phyloP scores from a whole-genome alignment of 768 basidiomycete species.

The Leccinum broughii region DNA sequence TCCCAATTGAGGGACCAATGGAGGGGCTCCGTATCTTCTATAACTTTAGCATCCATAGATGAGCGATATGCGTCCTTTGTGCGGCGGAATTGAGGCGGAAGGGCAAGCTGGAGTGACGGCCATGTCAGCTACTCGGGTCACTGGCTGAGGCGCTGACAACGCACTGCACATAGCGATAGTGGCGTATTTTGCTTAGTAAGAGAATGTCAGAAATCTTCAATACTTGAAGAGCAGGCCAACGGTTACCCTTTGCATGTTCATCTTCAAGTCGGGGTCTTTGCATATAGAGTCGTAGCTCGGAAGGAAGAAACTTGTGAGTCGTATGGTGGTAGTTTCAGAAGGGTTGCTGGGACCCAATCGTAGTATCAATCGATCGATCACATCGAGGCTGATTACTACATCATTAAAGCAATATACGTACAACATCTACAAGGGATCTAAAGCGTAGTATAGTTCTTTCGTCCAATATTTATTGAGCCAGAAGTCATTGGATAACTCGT shows the following conservation, averaged over 20 bases:
- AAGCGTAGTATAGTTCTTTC: neutral
- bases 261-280: too few relatives aligned
- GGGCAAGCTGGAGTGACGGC: too few relatives aligned
- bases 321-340: neutral
- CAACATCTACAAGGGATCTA: neutral
- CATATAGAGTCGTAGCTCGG: too few relatives aligned
- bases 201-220: neutral
- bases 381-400: too few relatives aligned
- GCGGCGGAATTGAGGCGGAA: neutral
- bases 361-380: neutral
- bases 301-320: too few relatives aligned
- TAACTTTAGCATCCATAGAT: neutral
- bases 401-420: too few relatives aligned
- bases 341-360: neutral
- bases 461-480: neutral
- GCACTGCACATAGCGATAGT: neutral
- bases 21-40: neutral
- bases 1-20: neutral
- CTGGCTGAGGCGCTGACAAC: neutral
- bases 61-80: neutral
- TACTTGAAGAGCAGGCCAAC: neutral
- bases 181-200: neutral
- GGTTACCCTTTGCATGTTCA: too few relatives aligned
- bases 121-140: neutral
- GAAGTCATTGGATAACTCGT: neutral